phyloP scores from a whole-genome alignment of 2,329 filamentous ascomycete genomes.

The Diaporthe destruens region DNA sequence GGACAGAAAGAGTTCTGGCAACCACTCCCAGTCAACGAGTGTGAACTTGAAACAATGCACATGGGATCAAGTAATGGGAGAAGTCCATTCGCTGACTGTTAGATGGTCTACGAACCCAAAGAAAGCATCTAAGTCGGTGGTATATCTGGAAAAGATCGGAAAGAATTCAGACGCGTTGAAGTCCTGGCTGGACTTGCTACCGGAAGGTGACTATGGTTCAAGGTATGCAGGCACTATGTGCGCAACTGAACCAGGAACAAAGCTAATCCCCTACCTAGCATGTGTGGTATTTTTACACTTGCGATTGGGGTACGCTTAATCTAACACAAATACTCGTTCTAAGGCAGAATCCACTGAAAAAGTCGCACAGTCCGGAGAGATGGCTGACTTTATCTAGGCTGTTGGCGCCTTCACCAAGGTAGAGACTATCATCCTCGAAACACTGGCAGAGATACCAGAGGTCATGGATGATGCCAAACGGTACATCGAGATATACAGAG shows the following conservation, averaged over 20 bases:
- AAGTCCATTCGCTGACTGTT: constrained; percentile 21
- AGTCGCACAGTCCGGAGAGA: not conserved
- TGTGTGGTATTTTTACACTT: constrained; percentile 27
- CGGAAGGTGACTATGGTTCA: constrained; percentile 36
- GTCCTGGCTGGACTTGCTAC: constrained; percentile 36
- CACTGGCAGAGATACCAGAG: not conserved
- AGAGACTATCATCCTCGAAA: constrained; percentile 3
- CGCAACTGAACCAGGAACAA: not conserved
- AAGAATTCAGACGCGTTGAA: constrained; percentile 33
- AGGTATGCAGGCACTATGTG: constrained; percentile 9
- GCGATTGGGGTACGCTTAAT: not conserved
- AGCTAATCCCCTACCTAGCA: not conserved
- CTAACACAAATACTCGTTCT: not conserved
- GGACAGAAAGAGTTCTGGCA: constrained; percentile 5
- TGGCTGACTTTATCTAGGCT: not conserved
- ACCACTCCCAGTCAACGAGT: not conserved
- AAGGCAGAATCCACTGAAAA: not conserved
- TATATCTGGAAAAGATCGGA: constrained; percentile 34
- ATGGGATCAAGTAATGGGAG: constrained; percentile 37
- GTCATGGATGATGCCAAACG: constrained; percentile 11
- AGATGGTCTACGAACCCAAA: constrained; percentile 31
- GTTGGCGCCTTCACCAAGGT: constrained; percentile 10
- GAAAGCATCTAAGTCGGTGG: constrained; percentile 21
- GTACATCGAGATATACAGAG: constrained; percentile 9
- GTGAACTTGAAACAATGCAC: not conserved